Evolutionary conservation across 2,329 filamentous ascomycete genomes (phyloP).

Genomic region (Acephala macrosclerotiorum): DNA sequence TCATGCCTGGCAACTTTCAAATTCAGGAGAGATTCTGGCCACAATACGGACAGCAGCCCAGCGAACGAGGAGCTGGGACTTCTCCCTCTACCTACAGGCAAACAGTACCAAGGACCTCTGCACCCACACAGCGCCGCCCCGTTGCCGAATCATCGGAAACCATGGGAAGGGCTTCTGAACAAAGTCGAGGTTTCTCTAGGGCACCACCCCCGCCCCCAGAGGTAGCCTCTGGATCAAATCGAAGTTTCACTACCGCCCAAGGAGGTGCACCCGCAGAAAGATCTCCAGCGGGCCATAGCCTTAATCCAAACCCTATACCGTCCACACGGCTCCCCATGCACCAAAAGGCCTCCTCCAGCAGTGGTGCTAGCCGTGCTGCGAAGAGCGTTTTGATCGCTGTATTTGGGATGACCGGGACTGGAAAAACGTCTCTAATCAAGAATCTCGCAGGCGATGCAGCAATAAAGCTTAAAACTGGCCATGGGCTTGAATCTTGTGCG

Average conservation of each 20-base stretch:
- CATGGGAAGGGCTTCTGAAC: too few relatives aligned
- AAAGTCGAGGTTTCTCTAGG: too few relatives aligned
- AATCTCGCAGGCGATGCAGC: conserved; percentile 24
- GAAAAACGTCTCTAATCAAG: conserved; percentile 49
- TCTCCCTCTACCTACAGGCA: too few relatives aligned
- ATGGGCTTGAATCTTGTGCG: conserved; percentile 42
- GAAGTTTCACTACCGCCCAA: not conserved
- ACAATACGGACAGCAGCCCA: too few relatives aligned
- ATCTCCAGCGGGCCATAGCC: not conserved
- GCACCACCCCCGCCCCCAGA: too few relatives aligned
- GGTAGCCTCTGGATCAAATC: not conserved
- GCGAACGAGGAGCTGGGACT: too few relatives aligned
- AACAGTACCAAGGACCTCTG: too few relatives aligned
- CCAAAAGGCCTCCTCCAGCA: not conserved
- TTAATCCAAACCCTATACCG: not conserved
- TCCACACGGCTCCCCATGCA: not conserved
- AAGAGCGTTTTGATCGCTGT: conserved; percentile 44
- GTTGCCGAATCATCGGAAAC: too few relatives aligned
- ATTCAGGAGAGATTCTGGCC: too few relatives aligned
- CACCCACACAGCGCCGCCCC: too few relatives aligned
- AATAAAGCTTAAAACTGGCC: conserved; percentile 37
- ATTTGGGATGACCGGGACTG: conserved; percentile 51
- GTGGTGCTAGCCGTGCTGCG: not conserved
- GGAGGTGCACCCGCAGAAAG: not conserved
- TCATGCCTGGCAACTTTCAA: too few relatives aligned